Base-by-base conservation (phyloP, 768 basidiomycete species). In the Pleurotus tuber-regium region DNA sequence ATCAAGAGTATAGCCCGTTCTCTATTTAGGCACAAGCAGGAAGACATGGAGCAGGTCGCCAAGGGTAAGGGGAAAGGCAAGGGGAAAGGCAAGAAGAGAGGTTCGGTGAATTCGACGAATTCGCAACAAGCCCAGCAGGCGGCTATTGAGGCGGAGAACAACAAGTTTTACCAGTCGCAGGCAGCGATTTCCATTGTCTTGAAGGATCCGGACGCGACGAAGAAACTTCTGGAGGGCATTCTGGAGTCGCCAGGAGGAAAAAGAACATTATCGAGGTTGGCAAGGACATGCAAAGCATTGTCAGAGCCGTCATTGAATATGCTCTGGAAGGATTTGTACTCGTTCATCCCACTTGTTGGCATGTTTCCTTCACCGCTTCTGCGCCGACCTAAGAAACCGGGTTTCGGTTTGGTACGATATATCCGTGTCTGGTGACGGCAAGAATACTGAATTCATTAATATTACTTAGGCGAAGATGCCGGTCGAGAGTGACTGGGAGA, bases 321-420 rank as follows among this genome's bases (percentile, higher is more conserved):
- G 43, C 73, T 91, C 25, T 91, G 89, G 89, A 80, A 77, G 62
- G 89, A 91, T 59, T 69, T 91, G 51, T 87, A 90, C 64, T 87
- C 86, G 10, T 71, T 90, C 53, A 68, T 82, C 40, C 89, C 89
- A 8, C 71, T 91, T 52, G 71, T 90, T 52, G 83, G 83, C 29
- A 63, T 89, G 50, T 90, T 91, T 63, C 89, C 89, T 11, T 73
- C 70, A 52, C 72, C 77, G 56, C 60, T 89, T 57, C 70, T 89
- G 67, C 87, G 82, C 68, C 87, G 82, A 66, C 74, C 82, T 52
- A 79, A 81, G 55, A 82, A 78, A 62, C 89, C 89, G 43, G 87
- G 87, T 43, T 68, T 89, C 55, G 89, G 89, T 63, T 73, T 91
- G 73, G 89, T 90, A 61, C 63, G 88, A 72, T 28, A 4, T 10